Evolutionary conservation across 768 basidiomycete genomes (phyloP).

Genomic region (Xerocomellus chrysenteron): DNA sequence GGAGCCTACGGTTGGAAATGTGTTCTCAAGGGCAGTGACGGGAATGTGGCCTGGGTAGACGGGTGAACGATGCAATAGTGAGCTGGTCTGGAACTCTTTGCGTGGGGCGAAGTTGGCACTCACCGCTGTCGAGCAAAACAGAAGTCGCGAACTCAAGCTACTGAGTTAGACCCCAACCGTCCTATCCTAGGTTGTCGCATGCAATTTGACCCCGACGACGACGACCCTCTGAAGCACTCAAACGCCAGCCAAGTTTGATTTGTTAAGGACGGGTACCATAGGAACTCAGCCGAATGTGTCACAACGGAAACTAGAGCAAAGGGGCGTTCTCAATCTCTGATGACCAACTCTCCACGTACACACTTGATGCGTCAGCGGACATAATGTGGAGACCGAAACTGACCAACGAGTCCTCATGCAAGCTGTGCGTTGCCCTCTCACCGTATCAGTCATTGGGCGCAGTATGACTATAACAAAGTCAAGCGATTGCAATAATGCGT

Average conservation of each 20-base stretch:
- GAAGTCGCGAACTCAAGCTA: no score
- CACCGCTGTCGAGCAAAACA: no score
- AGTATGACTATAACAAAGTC: no score
- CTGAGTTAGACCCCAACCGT: conserved; percentile 13
- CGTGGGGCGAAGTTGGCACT: no score
- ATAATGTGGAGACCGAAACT: conserved; percentile 32
- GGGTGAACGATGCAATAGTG: conserved; percentile 29
- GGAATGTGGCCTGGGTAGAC: conserved; percentile 82
- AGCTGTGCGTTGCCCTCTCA: no score
- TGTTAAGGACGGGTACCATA: not conserved
- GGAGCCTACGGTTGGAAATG: conserved; percentile 81
- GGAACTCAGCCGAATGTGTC: not conserved
- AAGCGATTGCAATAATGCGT: conserved; percentile 21
- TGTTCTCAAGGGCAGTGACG: conserved; percentile 77
- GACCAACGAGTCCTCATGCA: conserved; percentile 24
- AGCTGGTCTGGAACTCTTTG: conserved; percentile 9
- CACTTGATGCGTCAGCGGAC: conserved; percentile 15
- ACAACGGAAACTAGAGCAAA: conserved; percentile 13
- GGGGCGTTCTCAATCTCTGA: conserved; percentile 18
- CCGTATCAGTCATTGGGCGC: no score
- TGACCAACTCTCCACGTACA: conserved; percentile 28
- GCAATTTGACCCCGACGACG: not conserved
- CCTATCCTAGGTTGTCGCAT: conserved; percentile 13
- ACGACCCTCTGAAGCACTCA: not conserved
- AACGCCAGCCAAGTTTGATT: not conserved